phyloP scores from a whole-genome alignment of 179 eudicot genomes.

The Silene noctiflora region DNA sequence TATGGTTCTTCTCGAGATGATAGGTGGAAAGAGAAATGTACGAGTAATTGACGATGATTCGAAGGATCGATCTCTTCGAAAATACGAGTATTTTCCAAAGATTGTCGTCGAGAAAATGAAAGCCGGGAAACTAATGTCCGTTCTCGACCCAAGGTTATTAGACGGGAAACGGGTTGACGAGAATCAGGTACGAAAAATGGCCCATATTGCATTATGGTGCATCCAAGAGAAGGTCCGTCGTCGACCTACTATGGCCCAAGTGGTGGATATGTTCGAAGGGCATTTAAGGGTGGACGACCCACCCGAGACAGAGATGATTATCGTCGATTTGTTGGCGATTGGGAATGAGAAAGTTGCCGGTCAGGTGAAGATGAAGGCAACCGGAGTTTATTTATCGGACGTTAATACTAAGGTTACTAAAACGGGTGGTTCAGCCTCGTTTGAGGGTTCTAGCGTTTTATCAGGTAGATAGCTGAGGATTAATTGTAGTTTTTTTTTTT shows the following conservation, averaged over 20 bases:
- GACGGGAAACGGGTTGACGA: constrained; percentile 44
- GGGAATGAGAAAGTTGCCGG: constrained; percentile 28
- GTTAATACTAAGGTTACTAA: constrained; percentile 6
- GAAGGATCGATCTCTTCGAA: constrained; percentile 32
- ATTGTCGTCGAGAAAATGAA: constrained; percentile 48
- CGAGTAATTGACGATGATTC: constrained; percentile 25
- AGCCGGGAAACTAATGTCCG: constrained; percentile 56
- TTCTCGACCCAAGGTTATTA: constrained; percentile 52
- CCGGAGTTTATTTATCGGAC: constrained; percentile 37
- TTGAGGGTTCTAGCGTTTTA: constrained; percentile 28
- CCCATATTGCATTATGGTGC: constrained; percentile 72
- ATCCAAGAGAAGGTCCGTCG: constrained; percentile 64
- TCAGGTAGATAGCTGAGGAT: constrained; percentile 39
- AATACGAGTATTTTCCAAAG: constrained; percentile 57
- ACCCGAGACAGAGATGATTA: constrained; percentile 62
- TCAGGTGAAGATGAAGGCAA: constrained; percentile 33
- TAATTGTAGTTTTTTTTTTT: neutral
- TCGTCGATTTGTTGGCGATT: constrained; percentile 53
- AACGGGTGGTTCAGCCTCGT: constrained; percentile 22
- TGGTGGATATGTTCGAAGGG: constrained; percentile 82
- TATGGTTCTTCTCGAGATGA: constrained; percentile 72
- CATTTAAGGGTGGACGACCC: constrained; percentile 56
- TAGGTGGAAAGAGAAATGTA: constrained; percentile 64
- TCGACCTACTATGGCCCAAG: constrained; percentile 70
- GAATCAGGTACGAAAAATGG: constrained; percentile 47